Base-by-base conservation (phyloP, 2,329 filamentous ascomycete species). In the Ascochyta koolunga region DNA sequence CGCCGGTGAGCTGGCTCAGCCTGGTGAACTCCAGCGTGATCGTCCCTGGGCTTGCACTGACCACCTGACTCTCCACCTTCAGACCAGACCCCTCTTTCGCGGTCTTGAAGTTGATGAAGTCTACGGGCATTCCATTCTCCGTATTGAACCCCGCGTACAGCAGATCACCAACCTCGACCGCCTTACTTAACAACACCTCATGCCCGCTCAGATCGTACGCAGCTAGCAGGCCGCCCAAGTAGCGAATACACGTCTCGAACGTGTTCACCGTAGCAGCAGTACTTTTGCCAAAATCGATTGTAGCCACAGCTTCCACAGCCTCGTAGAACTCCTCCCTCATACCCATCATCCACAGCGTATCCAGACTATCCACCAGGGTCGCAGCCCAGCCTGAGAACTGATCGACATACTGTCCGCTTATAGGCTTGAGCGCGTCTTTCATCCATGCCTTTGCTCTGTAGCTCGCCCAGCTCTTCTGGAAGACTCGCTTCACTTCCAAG, bases 161-260 rank as follows among this genome's bases (percentile, higher is more conserved):
- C 43, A 96, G 80, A 65, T 93, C 88, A 24, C 86, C 91, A 19
- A 95, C 83, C 75, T 93, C 88, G 25, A 89, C 79, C 1, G 91
- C 89, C 75, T 95, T 95, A 47, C 86, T 82, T 33, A 93, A 81
- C 18, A 96, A 79, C 27, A 88, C 79, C 15, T 81, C 76, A 68
- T 96, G 88, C 57, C 84, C 89, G 47, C 89, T 92, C 50, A 97
- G 81, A 76, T 97, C 93, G 71, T 95, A 96, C 10, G 93, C 93
- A 32, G 87, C 88, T 37, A 97, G 69, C 41, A 97, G 78, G 1
- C 93, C 93, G 27, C 93, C 93, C 1, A 97, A 80, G 64, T 97
- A 96, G 43, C 93, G 86, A 68, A 97, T 97, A 10, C 88, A 90
- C 0, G 92, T 96, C 76, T 97, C 93, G 65, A 97, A 97, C 7